phyloP scores from a whole-genome alignment of 257 asterid genomes.

The Mentha longifolia region DNA sequence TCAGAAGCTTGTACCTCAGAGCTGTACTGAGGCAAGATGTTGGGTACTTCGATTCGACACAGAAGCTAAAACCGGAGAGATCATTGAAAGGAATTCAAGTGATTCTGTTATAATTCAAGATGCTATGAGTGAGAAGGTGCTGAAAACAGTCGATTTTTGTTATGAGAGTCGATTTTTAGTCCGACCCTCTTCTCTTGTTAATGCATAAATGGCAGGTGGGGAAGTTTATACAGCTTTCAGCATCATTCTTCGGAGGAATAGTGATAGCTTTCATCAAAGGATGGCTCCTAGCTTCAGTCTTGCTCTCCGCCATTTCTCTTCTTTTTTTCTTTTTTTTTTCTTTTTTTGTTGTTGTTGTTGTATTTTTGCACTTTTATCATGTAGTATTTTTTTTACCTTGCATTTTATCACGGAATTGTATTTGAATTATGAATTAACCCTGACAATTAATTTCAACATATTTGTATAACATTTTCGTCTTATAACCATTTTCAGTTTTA shows the following conservation, averaged over 20 bases:
- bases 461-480: too few relatives aligned
- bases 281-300: constrained; percentile 60
- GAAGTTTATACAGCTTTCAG: constrained; percentile 51
- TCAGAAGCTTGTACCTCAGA: constrained; percentile 54
- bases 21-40: constrained; percentile 63
- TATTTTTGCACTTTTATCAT: too few relatives aligned
- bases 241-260: constrained; percentile 62
- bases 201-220: constrained; percentile 29
- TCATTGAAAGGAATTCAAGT: constrained; percentile 48
- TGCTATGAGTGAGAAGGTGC: constrained; percentile 70
- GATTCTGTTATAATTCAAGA: constrained; percentile 61
- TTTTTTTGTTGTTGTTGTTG: too few relatives aligned
- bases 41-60: constrained; percentile 61
- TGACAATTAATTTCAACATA: too few relatives aligned
- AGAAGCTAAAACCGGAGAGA: constrained; percentile 63
- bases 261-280: constrained; percentile 58
- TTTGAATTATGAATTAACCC: too few relatives aligned
- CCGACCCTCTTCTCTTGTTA: too few relatives aligned
- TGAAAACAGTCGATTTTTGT: too few relatives aligned
- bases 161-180: too few relatives aligned
- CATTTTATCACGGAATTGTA: too few relatives aligned
- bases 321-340: too few relatives aligned
- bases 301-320: constrained; percentile 60
- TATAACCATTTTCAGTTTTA: too few relatives aligned
- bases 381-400: too few relatives aligned